Evolutionary conservation across 495 filamentous ascomycete genomes (phyloP), one percentile per base, ranked within the genome.

Genomic region (Penicillium pancosmium): DNA sequence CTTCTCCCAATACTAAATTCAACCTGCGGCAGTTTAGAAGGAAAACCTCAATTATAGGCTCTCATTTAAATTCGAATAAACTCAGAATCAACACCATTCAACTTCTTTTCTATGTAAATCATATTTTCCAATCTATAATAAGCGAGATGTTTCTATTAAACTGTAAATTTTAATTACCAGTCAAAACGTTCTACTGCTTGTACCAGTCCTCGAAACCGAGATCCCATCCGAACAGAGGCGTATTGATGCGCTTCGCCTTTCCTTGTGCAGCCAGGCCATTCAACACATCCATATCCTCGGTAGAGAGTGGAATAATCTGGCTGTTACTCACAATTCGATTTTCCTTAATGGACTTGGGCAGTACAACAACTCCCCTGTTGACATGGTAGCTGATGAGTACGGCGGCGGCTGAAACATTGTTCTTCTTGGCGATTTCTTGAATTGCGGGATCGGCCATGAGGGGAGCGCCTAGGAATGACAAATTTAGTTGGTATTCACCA

Each of bases 271-370:
- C 64, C 53, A 67, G 23, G 11, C 65, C 62, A 50, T 64, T 47
- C 41, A 75, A 55, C 0, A 55, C 46, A 50, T 64, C 62, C 59
- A 77, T 63, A 49, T 75, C 69, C 36, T 73, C 68, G 9, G 49
- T 41, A 8, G 68, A 65, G 4, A 76, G 63, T 56, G 64, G 48
- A 16, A 71, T 60, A 34, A 74, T 38, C 27, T 65, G 52, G 23
- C 59, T 55, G 52, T 76, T 76, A 49, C 65, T 62, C 52, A 63
- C 62, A 41, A 73, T 68, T 46, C 70, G 70, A 33, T 38, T 67
- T 31, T 60, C 63, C 3, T 54, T 69, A 43, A 67, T 56, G 12
- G 73, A 76, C 65, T 76, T 76, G 27, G 71, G 71, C 44, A 76
- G 51, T 15, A 73, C 71, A 34, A 67, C 63, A 43, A 60, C 60